These are phyloP conservation scores for Aspergillus bertholletiae DNA, from an alignment of 495 filamentous ascomycete species.

Conservation along the genomic window DNA sequence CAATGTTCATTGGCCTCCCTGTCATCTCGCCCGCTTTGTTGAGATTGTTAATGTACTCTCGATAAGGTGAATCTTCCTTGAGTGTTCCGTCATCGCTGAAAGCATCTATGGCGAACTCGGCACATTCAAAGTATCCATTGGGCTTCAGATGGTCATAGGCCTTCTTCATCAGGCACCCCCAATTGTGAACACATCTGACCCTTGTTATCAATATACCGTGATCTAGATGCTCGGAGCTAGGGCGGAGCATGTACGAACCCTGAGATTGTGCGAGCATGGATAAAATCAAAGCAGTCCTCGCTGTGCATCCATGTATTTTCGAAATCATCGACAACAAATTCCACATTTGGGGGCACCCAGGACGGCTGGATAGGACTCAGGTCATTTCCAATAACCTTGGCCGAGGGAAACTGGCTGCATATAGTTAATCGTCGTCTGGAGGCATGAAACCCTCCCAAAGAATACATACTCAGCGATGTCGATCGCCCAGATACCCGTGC, in stretches of 20 bases:
- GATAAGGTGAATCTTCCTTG: not conserved
- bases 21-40: constrained; percentile 14
- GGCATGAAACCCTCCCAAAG: not conserved
- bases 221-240: constrained; percentile 1
- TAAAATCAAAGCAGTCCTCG: constrained; percentile 7
- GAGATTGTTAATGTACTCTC: constrained; percentile 6
- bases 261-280: constrained; percentile 9
- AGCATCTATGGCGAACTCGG: constrained; percentile 28
- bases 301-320: constrained; percentile 8
- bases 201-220: not conserved
- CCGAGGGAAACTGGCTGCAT: not conserved
- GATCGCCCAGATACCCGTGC: not conserved
- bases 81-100: constrained; percentile 25
- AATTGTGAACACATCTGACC: not conserved
- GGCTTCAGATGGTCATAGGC: constrained; percentile 29
- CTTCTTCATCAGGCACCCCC: not conserved
- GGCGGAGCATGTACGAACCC: constrained; percentile 10
- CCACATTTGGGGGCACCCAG: constrained; percentile 14
- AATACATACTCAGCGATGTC: not conserved
- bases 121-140: constrained; percentile 39
- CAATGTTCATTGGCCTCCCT: constrained; percentile 8
- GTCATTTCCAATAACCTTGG: constrained; percentile 6
- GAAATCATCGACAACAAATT: constrained; percentile 15
- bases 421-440: not conserved
- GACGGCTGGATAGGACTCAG: constrained; percentile 10